These are phyloP conservation scores for Epichloe uncinata DNA, from an alignment of 2,329 filamentous ascomycete species.

Conservation along the genomic window DNA sequence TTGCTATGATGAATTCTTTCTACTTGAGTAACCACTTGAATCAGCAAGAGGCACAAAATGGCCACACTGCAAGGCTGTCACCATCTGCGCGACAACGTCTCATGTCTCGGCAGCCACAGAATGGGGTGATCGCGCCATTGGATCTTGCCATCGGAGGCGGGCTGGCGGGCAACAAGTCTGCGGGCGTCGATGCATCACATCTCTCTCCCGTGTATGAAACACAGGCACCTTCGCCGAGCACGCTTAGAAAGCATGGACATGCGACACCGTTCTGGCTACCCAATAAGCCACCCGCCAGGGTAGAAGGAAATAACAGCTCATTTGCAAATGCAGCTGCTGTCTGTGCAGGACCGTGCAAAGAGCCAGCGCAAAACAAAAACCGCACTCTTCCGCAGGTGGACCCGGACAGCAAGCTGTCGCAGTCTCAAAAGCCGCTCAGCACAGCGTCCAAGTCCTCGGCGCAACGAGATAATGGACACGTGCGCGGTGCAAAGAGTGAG, in stretches of 20 bases:
- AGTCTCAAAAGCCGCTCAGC: conserved; percentile 12
- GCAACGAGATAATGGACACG: conserved; percentile 37
- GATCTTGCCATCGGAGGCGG: conserved; percentile 39
- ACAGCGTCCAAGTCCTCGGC: conserved; percentile 23
- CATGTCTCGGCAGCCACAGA: conserved; percentile 30
- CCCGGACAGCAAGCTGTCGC: conserved; percentile 9
- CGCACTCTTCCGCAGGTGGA: conserved; percentile 6
- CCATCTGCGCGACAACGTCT: conserved; percentile 23
- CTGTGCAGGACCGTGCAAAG: not conserved
- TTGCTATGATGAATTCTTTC: conserved; percentile 25
- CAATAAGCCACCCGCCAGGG: conserved; percentile 11
- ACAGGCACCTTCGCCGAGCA: conserved; percentile 55
- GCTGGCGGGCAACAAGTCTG: conserved; percentile 20
- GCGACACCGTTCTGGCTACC: conserved; percentile 12
- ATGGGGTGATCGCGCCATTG: conserved; percentile 38
- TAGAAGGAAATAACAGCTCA: not conserved
- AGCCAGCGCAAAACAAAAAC: not conserved
- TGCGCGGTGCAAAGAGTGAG: conserved; percentile 41
- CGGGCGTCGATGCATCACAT: conserved; percentile 29
- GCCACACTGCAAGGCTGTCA: conserved; percentile 17
- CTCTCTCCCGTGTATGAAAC: conserved; percentile 66
- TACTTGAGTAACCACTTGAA: conserved; percentile 15
- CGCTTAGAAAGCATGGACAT: conserved; percentile 32
- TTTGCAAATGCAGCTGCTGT: not conserved
- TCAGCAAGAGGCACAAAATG: conserved; percentile 18